A percentile compares a stretch with the other conserved stretches of the same genome.
phyloP scores from a whole-genome alignment of 2,329 filamentous ascomycete genomes.

The Alternaria sp. region DNA sequence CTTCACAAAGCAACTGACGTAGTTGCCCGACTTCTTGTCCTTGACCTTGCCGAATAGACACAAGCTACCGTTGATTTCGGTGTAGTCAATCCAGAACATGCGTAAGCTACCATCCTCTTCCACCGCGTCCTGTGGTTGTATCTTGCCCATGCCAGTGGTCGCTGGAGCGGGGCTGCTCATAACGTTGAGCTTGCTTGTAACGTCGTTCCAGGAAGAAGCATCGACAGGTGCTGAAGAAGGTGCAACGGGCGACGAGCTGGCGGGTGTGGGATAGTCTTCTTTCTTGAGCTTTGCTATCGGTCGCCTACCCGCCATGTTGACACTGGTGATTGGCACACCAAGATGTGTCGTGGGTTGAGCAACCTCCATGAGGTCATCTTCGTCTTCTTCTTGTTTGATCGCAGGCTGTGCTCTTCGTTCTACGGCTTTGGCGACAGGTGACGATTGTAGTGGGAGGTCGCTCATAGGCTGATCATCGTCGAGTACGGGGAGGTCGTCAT shows the following conservation, averaged over 20 bases:
- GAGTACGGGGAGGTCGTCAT: constrained; percentile 64
- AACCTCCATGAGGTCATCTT: constrained; percentile 86
- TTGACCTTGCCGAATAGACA: constrained; percentile 96
- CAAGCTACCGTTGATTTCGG: constrained; percentile 86
- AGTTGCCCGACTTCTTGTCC: constrained; percentile 79
- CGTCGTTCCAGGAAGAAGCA: constrained; percentile 84
- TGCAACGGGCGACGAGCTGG: constrained; percentile 76
- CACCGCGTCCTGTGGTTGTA: constrained; percentile 82
- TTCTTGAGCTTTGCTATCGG: constrained; percentile 76
- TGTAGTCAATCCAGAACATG: constrained; percentile 98
- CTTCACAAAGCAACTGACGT: constrained; percentile 94
- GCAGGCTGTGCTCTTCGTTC: constrained; percentile 68
- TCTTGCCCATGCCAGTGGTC: constrained; percentile 73
- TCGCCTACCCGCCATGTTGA: constrained; percentile 85
- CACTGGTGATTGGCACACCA: constrained; percentile 69
- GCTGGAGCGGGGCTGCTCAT: constrained; percentile 75
- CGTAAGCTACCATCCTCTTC: constrained; percentile 90
- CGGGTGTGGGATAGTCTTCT: constrained; percentile 70
- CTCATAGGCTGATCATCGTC: constrained; percentile 81
- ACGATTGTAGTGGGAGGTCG: constrained; percentile 79
- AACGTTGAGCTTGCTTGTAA: constrained; percentile 86
- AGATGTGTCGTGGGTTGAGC: constrained; percentile 72
- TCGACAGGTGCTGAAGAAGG: constrained; percentile 65
- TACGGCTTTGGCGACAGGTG: constrained; percentile 79
- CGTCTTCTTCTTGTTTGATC: constrained; percentile 68